Evolutionary conservation across 805 yeast species (phyloP), one percentile per base, ranked within the genome.

Genomic region (Lipomyces yamadae): DNA sequence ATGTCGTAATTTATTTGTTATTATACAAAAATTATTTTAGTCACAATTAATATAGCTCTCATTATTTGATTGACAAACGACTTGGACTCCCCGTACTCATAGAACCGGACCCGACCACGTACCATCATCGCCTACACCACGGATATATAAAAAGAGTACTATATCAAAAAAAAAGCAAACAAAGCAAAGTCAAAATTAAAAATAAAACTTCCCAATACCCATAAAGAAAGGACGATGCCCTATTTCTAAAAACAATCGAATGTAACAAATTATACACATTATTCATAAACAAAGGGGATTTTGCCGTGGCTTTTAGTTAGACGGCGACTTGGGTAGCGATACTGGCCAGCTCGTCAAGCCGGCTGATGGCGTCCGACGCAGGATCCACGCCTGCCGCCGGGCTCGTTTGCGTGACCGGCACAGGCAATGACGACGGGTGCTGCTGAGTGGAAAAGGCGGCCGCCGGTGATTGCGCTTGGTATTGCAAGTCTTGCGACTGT

Each of bases 331-430:
- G 39, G 13, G 56, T 61, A 2, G 66, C 66, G 37, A 63, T 50
- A 48, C 37, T 33, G 24, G 66, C 66, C 4, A 63, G 60, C 18
- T 37, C 66, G 58, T 63, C 66, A 13, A 63, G 59, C 11, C 66
- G 57, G 37, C 60, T 62, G 24, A 24, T 24, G n/a, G 56, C 66
- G 29, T 18, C 10, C 13, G 39, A 11, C 13, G 39, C 35, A 5
- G 33, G 58, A 13, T 30, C 48, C 13, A 15, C 35, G 39, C 15
- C 10, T 5, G 18, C 11, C 58, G 54, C 1, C 33, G 54, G 61
- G 15, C 24, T n/a, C 2, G 35, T 13, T 34, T 32, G 61, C 58
- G 33, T 55, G 37, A 18, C 60, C 13, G 45, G 60, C 48, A n/a
- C 13, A 32, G 15, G 60, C 39, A 42, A n/a, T 24, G 60, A 42